phyloP scores from a whole-genome alignment of 192 early-diverging fungal genomes.

The Podila minutissima region DNA sequence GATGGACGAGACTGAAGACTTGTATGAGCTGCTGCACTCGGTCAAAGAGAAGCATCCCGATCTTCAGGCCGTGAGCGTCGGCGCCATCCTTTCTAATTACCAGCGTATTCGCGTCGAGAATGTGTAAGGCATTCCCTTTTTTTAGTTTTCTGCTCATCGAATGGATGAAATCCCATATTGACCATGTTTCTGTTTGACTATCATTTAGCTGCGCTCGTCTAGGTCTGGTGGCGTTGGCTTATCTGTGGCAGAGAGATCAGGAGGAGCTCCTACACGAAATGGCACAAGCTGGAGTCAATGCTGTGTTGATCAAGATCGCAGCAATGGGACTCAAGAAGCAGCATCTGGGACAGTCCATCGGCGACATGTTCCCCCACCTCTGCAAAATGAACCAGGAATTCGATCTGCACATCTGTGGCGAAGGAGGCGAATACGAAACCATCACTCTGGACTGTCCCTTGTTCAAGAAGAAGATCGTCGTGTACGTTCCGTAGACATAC shows the following conservation, averaged over 20 bases:
- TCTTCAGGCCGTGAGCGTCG: constrained; percentile 87
- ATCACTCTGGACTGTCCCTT: constrained; percentile 93
- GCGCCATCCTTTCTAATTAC: constrained; percentile 97
- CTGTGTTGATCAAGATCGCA: constrained; percentile 95
- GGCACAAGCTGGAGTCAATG: constrained; percentile 79
- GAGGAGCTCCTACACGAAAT: constrained; percentile 85
- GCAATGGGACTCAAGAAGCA: constrained; percentile 76
- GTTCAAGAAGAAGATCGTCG: constrained; percentile 83
- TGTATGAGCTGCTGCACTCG: constrained; percentile 75
- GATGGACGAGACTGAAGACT: constrained; percentile 96
- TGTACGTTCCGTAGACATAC: constrained; percentile 55
- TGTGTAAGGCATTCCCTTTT: constrained; percentile 68
- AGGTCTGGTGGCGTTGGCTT: constrained; percentile 84
- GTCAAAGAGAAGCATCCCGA: constrained; percentile 81
- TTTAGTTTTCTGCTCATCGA: neutral
- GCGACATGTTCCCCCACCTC: constrained; percentile 81
- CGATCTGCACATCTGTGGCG: constrained; percentile 91
- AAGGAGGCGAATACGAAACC: constrained; percentile 98
- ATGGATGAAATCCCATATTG: too few species aligned
- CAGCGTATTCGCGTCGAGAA: constrained; percentile 97
- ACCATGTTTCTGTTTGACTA: neutral
- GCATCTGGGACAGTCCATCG: constrained; percentile 85
- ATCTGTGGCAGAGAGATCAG: constrained; percentile 93
- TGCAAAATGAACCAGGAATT: constrained; percentile 76
- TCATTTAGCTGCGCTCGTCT: constrained; percentile 77